A percentile compares a stretch with the other conserved stretches of the same genome.
phyloP scores from a whole-genome alignment of 108 stramenopile genomes.

The Chaetoceros tenuissimus region DNA sequence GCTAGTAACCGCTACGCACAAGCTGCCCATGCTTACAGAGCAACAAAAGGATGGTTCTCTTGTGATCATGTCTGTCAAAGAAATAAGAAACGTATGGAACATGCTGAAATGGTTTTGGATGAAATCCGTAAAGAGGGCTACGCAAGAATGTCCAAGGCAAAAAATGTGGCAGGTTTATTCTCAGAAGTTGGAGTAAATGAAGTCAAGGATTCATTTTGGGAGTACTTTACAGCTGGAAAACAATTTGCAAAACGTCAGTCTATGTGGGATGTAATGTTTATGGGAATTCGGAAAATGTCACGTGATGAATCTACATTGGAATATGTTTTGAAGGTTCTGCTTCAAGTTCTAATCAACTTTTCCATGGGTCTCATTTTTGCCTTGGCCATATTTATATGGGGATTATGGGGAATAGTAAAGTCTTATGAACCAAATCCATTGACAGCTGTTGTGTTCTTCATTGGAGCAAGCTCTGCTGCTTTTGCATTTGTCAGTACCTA shows the following conservation, averaged over 20 bases:
- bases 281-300: constrained; percentile 71
- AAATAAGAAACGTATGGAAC: constrained; percentile 62
- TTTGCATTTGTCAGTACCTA: constrained; percentile 81
- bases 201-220: constrained; percentile 81
- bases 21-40: constrained; percentile 52
- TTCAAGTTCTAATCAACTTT: constrained; percentile 81
- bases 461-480: constrained; percentile 58
- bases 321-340: constrained; percentile 50
- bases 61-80: constrained; percentile 75
- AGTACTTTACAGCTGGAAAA: constrained; percentile 68
- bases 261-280: constrained; percentile 87
- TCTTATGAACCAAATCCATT: constrained; percentile 78
- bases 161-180: constrained; percentile 68
- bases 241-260: constrained; percentile 81
- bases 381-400: constrained; percentile 64
- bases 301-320: constrained; percentile 64
- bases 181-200: constrained; percentile 79
- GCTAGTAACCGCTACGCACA: constrained; percentile 47
- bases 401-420: constrained; percentile 67
- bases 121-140: constrained; percentile 65
- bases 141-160: constrained; percentile 80
- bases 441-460: constrained; percentile 65
- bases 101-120: constrained; percentile 45
- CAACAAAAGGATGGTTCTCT: constrained; percentile 78
- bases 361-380: constrained; percentile 79